Conservation (phyloP, 2,329 filamentous ascomycete species). For the Helicocarpus griseus region DNA sequence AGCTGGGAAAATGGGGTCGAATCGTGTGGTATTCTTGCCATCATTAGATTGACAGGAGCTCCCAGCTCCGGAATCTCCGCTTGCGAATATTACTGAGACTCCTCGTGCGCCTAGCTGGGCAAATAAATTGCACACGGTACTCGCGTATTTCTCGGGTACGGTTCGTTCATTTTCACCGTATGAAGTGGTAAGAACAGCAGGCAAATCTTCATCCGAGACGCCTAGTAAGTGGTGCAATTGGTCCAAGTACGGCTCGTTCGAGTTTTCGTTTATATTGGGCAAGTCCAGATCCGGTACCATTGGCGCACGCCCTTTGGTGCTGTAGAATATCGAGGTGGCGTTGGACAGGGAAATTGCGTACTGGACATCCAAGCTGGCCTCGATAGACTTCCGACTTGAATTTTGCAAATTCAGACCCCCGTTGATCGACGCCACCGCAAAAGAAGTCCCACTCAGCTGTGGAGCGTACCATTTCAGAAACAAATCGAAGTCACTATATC, state of each 20-base stretch:
- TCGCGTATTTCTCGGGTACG: slow-evolving; percentile 50
- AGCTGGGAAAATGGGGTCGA: slow-evolving; percentile 46
- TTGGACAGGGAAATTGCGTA: slow-evolving; percentile 48
- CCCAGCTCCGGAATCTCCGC: slow-evolving; percentile 53
- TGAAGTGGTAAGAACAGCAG: slow-evolving; percentile 57
- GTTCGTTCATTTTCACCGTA: slow-evolving; percentile 60
- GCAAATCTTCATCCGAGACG: slow-evolving; percentile 45
- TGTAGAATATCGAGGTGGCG: slow-evolving; percentile 48
- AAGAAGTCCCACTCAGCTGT: slow-evolving; percentile 42
- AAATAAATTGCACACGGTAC: slow-evolving; percentile 52
- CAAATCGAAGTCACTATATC: slow-evolving; percentile 44
- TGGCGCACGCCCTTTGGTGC: slow-evolving; percentile 47
- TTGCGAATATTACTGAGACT: slow-evolving; percentile 55
- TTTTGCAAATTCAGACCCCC: slow-evolving; percentile 43
- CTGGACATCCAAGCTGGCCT: slow-evolving; percentile 57
- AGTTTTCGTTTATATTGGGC: slow-evolving; percentile 31
- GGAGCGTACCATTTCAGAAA: slow-evolving; percentile 50
- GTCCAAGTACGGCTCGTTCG: slow-evolving; percentile 58
- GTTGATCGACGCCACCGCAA: slow-evolving; percentile 49
- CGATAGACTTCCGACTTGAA: slow-evolving; percentile 35
- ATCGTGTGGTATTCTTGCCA: slow-evolving; percentile 41
- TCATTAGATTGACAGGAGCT: slow-evolving; percentile 46
- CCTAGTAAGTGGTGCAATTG: slow-evolving; percentile 52
- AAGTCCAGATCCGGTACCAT: slow-evolving; percentile 41
- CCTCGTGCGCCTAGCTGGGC: slow-evolving; percentile 58